A percentile compares a stretch with the other conserved stretches of the same genome.
phyloP scores from a whole-genome alignment of 139 green algal species.

The Chlamydomonas sp. region DNA sequence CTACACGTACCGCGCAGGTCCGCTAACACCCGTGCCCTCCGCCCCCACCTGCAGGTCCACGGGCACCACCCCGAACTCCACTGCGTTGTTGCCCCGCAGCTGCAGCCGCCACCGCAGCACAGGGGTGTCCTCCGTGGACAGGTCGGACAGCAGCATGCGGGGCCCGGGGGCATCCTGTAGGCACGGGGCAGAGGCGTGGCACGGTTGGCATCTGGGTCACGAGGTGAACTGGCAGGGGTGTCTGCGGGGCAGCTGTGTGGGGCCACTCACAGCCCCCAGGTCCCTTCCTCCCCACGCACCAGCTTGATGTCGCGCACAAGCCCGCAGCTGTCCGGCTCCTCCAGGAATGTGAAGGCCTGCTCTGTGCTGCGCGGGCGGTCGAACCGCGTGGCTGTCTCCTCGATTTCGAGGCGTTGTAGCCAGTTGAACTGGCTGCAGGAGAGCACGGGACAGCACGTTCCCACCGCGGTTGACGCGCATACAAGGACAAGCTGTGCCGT shows the following conservation, averaged over 20 bases:
- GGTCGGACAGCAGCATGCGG: slow-evolving; percentile 75
- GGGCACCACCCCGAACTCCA: slow-evolving; percentile 48
- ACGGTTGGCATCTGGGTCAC: no score
- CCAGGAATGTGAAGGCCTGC: slow-evolving; percentile 6
- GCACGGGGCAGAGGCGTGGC: no score
- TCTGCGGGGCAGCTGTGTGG: no score
- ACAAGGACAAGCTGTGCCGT: neutral
- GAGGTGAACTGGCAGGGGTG: no score
- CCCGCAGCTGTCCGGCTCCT: neutral
- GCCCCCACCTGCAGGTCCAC: slow-evolving; percentile 37
- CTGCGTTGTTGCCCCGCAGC: slow-evolving; percentile 51
- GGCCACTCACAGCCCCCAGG: no score
- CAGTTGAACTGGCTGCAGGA: slow-evolving; percentile 19
- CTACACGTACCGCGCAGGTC: no score
- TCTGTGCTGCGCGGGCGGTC: neutral
- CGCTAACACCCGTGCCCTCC: no score
- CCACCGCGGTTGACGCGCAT: neutral
- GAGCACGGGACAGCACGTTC: neutral
- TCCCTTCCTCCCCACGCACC: neutral
- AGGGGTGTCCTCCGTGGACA: slow-evolving; percentile 59
- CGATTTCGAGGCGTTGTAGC: slow-evolving; percentile 40
- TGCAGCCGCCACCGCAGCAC: slow-evolving; percentile 58
- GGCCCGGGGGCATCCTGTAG: slow-evolving; percentile 63
- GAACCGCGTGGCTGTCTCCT: slow-evolving; percentile 32
- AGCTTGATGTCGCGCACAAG: slow-evolving; percentile 56